Percentiles rank a stretch among this genome's conserved stretches.
Conservation (phyloP, 2,329 filamentous ascomycete genomes). For the Pseudogymnoascus sp. region DNA sequence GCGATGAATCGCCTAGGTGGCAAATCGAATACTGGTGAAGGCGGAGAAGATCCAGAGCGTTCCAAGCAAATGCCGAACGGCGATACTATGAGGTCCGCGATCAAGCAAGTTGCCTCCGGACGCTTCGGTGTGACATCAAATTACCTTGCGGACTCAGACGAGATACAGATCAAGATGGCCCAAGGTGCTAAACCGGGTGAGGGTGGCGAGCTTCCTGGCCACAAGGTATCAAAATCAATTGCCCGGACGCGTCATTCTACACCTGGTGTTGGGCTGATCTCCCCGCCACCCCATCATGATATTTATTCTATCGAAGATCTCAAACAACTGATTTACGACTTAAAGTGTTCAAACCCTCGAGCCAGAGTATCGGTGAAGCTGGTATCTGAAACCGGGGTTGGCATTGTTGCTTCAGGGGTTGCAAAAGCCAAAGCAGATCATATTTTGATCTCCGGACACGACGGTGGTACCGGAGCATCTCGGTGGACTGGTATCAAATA, state of each 20-base stretch:
- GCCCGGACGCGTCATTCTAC: slow-evolving; percentile 93
- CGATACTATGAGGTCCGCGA: slow-evolving; percentile 93
- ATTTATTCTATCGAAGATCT: slow-evolving; percentile 98
- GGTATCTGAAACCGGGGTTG: slow-evolving; percentile 93
- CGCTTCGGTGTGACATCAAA: slow-evolving; percentile 94
- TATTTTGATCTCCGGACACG: slow-evolving; percentile 92
- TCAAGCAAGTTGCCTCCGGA: slow-evolving; percentile 95
- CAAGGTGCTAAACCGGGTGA: slow-evolving; percentile 97
- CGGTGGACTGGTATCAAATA: slow-evolving; percentile 99
- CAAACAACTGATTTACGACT: slow-evolving; percentile 95
- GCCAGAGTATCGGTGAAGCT: slow-evolving; percentile 94
- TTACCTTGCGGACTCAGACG: slow-evolving; percentile 90
- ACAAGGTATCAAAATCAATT: slow-evolving; percentile 94
- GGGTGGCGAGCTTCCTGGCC: slow-evolving; percentile 91
- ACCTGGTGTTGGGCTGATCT: slow-evolving; percentile 91
- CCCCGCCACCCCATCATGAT: slow-evolving; percentile 92
- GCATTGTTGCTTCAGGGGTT: slow-evolving; percentile 94
- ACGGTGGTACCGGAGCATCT: slow-evolving; percentile 93
- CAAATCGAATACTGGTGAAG: slow-evolving; percentile 96
- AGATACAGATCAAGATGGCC: slow-evolving; percentile 98
- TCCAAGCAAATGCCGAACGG: slow-evolving; percentile 82
- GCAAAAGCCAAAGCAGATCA: slow-evolving; percentile 97
- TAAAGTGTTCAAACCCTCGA: slow-evolving; percentile 92
- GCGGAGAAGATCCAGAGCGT: slow-evolving; percentile 90
- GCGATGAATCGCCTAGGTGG: slow-evolving; percentile 96